Conservation (phyloP, 2,329 filamentous ascomycete genomes). For the Cercospora zeina region DNA sequence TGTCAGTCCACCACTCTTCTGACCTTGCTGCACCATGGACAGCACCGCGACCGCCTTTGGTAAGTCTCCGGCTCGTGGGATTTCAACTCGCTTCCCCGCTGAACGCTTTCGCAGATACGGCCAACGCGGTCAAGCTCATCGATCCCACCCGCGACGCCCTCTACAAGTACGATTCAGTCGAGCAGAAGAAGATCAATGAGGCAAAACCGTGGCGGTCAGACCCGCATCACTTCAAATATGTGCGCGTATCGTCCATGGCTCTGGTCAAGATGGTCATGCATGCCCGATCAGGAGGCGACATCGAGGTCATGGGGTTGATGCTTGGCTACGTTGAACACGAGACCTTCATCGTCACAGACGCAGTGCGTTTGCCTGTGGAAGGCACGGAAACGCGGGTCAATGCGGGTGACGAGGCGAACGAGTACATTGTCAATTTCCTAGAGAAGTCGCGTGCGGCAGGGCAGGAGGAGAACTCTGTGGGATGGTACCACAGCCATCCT, state of each 20-base stretch:
- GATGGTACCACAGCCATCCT: constrained; percentile 97
- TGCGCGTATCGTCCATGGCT: constrained; percentile 89
- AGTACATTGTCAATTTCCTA: constrained; percentile 91
- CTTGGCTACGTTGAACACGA: constrained; percentile 86
- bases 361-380: constrained; percentile 90
- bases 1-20: constrained; percentile 8
- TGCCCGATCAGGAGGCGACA: constrained; percentile 84
- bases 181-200: constrained; percentile 65
- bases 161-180: constrained; percentile 73
- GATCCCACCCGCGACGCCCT: constrained; percentile 87
- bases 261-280: constrained; percentile 99
- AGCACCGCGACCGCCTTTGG: constrained; percentile 15
- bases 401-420: constrained; percentile 91
- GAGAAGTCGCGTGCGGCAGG: constrained; percentile 72
- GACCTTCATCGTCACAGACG: constrained; percentile 88
- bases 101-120: constrained; percentile 66
- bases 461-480: constrained; percentile 85
- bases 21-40: constrained; percentile 40
- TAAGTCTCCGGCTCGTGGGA: neutral
- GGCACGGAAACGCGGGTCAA: constrained; percentile 98
- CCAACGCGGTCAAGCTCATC: constrained; percentile 77
- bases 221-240: constrained; percentile 85
- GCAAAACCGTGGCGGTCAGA: constrained; percentile 74
- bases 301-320: constrained; percentile 99
- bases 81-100: constrained; percentile 3